Percentiles rank a stretch among this genome's conserved stretches.
phyloP scores from a whole-genome alignment of 495 filamentous ascomycete species.

The Tuber melanosporum region DNA sequence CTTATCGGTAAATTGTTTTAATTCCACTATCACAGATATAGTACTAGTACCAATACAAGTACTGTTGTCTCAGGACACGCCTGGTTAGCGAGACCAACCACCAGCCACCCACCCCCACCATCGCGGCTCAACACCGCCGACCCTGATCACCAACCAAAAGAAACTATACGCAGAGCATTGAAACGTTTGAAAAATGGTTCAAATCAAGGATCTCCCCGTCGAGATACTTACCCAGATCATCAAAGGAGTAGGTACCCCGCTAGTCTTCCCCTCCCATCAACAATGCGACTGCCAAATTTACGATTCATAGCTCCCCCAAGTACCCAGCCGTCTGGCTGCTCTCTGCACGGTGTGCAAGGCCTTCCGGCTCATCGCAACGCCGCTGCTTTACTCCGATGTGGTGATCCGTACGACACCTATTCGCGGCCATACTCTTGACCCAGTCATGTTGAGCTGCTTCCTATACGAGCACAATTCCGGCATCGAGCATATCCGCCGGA shows the following conservation, averaged over 20 bases:
- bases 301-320: constrained; percentile 17
- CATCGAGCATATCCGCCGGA: constrained; percentile 9
- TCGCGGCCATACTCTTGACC: constrained; percentile 10
- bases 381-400: constrained; percentile 17
- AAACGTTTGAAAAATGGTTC: background rate
- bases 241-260: constrained; percentile 10
- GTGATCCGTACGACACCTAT: constrained; percentile 7
- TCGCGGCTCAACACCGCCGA: background rate
- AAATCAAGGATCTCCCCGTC: constrained; percentile 8
- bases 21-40: background rate
- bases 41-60: background rate
- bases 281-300: constrained; percentile 8
- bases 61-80: background rate
- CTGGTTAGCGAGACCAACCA: background rate
- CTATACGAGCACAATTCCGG: constrained; percentile 19
- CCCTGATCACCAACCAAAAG: background rate
- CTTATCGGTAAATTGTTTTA: too few species aligned
- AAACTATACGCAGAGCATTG: background rate
- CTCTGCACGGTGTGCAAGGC: constrained; percentile 15
- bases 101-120: background rate
- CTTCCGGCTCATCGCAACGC: constrained; percentile 8
- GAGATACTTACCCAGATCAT: constrained; percentile 19
- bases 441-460: constrained; percentile 14
- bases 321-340: constrained; percentile 13
- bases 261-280: background rate